Evolutionary conservation across 192 early-diverging fungal genomes (phyloP).

Genomic region (Coemansia sp.): DNA sequence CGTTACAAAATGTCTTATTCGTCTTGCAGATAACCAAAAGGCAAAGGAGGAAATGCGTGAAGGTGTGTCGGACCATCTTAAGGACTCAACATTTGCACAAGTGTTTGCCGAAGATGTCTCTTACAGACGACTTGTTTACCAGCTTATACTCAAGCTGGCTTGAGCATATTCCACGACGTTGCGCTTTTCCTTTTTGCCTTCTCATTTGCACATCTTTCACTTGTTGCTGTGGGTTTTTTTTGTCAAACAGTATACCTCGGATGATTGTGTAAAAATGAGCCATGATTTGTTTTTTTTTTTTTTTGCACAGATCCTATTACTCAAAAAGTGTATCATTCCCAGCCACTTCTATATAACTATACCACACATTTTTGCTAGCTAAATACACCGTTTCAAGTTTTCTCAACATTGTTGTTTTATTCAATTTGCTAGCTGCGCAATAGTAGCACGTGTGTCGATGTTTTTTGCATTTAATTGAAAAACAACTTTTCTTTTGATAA

Average conservation of each 20-base stretch:
- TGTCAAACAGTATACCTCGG: neutral
- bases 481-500: neutral
- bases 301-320: constrained; percentile 2
- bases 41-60: constrained; percentile 90
- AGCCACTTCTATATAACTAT: constrained; percentile 1
- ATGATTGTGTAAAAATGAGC: constrained; percentile 10
- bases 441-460: neutral
- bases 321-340: constrained; percentile 22
- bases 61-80: constrained; percentile 82
- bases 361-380: neutral
- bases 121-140: constrained; percentile 79
- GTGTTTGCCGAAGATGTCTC: constrained; percentile 87
- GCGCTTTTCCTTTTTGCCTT: neutral
- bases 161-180: constrained; percentile 1
- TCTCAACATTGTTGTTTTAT: neutral
- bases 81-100: constrained; percentile 82
- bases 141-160: constrained; percentile 55
- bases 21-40: constrained; percentile 89
- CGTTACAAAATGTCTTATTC: constrained; percentile 88
- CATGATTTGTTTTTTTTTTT: constrained; percentile 4
- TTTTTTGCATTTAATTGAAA: neutral
- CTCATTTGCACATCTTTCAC: neutral
- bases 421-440: no score
- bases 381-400: neutral
- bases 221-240: no score